phyloP scores from a whole-genome alignment of 1,139 yeast species.

The Saccharomyces hybrid region DNA sequence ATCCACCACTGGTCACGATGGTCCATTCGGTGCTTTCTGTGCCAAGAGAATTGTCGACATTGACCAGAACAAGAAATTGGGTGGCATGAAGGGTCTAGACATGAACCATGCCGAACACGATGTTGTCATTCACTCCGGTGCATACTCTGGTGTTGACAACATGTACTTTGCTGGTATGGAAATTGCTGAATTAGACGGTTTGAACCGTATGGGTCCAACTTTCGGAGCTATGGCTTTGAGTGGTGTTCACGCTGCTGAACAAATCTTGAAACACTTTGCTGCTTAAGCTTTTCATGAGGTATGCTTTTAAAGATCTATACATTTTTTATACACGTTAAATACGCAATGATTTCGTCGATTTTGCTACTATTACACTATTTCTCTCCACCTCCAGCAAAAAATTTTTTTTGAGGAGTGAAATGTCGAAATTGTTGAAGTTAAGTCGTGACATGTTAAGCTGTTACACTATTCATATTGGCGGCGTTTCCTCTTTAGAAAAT shows the following conservation, averaged over 20 bases:
- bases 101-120: constrained; percentile 76
- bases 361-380: too few relatives aligned
- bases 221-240: constrained; percentile 77
- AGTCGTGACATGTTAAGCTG: neutral
- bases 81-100: constrained; percentile 73
- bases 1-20: constrained; percentile 76
- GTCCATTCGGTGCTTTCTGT: constrained; percentile 78
- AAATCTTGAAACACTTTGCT: constrained; percentile 30
- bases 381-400: too few relatives aligned
- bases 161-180: constrained; percentile 79
- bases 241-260: constrained; percentile 70
- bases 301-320: neutral
- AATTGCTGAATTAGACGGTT: constrained; percentile 67
- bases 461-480: neutral
- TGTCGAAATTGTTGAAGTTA: too few relatives aligned
- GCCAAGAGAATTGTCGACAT: constrained; percentile 48
- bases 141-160: constrained; percentile 58
- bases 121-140: constrained; percentile 58
- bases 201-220: constrained; percentile 80
- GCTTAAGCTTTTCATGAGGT: neutral
- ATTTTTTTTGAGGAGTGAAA: too few relatives aligned
- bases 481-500: neutral
- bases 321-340: neutral
- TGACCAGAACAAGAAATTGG: constrained; percentile 43
- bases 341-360: neutral